Base-by-base conservation (phyloP, 257 asterid species). In the Solanum bulbocastanum region DNA sequence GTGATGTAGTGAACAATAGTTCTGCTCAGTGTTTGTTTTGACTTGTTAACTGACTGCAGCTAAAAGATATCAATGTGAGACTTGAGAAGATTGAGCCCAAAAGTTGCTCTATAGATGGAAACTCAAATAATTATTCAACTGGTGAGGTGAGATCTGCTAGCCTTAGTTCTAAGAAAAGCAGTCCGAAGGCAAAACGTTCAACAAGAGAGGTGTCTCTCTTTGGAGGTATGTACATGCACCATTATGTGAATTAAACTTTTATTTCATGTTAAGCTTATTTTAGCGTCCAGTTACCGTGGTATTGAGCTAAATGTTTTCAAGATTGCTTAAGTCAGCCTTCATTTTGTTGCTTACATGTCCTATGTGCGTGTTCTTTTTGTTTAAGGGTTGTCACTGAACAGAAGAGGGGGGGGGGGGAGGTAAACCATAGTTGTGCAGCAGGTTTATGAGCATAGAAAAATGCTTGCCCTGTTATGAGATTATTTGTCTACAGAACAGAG, bases 81-180 rank as follows among this genome's bases (percentile, higher is more conserved):
- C 93, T 97, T 88, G 98, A 95, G 90, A 96, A 86, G 91, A 95
- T 97, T 92, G 97, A 93, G 94, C 99, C 99, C 20, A 95, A 96
- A 90, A 87, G 83, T 86, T 94, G 92, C 87, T 91, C 94, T 73
- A 91, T 97, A 16, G 98, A 96, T 93, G 95, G 94, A 86, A 89
- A 87, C 79, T 91, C 46, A 90, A 92, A 89, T 92, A 95, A 91
- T 90, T 94, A 92, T 88, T 84, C 93, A 8, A 89, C 95, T 84
- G 87, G 73, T 39, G 98, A 95, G 94, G 83, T 91, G 83, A 97
- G 93, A 92, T 92, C 95, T 71, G 75, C 93, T 68, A 90, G 44
- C 85, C 87, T 84, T 90, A 91, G 91, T 91, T 76, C 95, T 78
- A 97, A 96, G 91, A 97, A 90, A 90, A 95, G 95, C 93, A 97